phyloP scores from a whole-genome alignment of 306 rosid species.

The Adenanthera pavonina region DNA sequence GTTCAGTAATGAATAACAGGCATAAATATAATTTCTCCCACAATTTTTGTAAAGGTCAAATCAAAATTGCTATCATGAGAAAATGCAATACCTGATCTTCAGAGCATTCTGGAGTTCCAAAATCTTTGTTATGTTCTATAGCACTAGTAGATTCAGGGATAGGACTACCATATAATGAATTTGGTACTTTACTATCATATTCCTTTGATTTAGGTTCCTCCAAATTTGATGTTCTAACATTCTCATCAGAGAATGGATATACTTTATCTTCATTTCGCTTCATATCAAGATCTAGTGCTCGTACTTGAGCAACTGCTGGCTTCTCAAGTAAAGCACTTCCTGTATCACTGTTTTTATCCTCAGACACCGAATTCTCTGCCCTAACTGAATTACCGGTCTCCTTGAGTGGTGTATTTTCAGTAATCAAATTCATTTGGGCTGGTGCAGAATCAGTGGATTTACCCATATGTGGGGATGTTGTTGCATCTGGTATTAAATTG shows the following conservation, averaged over 20 bases:
- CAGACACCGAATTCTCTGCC: constrained; percentile 39
- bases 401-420: constrained; percentile 36
- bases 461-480: constrained; percentile 34
- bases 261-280: constrained; percentile 51
- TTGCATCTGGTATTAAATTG: constrained; percentile 34
- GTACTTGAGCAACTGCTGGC: constrained; percentile 32
- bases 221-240: constrained; percentile 42
- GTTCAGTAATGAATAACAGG: constrained; percentile 40
- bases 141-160: constrained; percentile 45
- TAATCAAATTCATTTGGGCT: constrained; percentile 29
- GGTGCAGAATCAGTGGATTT: constrained; percentile 43
- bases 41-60: not conserved
- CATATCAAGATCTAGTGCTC: constrained; percentile 34
- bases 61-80: constrained; percentile 28
- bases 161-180: constrained; percentile 43
- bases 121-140: constrained; percentile 45
- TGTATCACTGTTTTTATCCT: not conserved
- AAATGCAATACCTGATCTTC: constrained; percentile 66
- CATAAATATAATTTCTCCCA: constrained; percentile 19
- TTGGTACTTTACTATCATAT: constrained; percentile 38
- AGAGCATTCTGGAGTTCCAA: constrained; percentile 56
- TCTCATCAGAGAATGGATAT: constrained; percentile 38
- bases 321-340: not conserved
- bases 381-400: constrained; percentile 35
- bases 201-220: constrained; percentile 50